Conservation (phyloP, 192 early-diverging fungal species). For the Backusella parvicylindrica region DNA sequence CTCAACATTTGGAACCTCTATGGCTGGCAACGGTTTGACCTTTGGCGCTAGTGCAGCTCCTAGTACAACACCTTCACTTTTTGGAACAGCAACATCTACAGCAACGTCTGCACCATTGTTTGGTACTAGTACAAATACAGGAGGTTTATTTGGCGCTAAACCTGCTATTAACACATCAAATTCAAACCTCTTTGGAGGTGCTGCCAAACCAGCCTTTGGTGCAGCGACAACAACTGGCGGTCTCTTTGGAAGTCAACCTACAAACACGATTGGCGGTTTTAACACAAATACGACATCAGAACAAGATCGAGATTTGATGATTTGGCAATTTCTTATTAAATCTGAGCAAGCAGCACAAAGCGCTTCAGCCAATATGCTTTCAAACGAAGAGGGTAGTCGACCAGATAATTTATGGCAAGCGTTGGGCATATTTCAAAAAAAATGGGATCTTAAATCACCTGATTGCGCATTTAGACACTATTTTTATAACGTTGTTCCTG, state of each 20-base stretch:
- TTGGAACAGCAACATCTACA: not conserved
- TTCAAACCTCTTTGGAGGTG: not conserved
- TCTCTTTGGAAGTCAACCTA: not conserved
- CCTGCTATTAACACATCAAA: not conserved
- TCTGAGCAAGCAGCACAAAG: slow-evolving; percentile 41
- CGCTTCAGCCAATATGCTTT: slow-evolving; percentile 25
- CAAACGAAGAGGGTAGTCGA: slow-evolving; percentile 21
- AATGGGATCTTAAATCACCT: slow-evolving; percentile 77
- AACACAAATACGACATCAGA: slow-evolving; percentile 15
- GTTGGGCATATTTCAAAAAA: slow-evolving; percentile 63
- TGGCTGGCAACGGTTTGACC: not conserved
- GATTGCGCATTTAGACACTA: slow-evolving; percentile 88
- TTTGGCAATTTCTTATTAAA: slow-evolving; percentile 21
- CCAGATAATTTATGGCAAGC: slow-evolving; percentile 56
- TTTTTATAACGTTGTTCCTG: slow-evolving; percentile 93
- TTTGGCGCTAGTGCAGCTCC: not conserved
- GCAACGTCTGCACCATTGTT: not conserved
- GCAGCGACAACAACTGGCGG: not conserved
- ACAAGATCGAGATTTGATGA: slow-evolving; percentile 24
- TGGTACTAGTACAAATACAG: not conserved
- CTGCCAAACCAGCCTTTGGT: not conserved
- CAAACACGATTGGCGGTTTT: not conserved
- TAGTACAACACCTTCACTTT: not conserved
- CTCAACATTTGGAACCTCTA: slow-evolving; percentile 4
- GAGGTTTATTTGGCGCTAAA: slow-evolving; percentile 17